Base-by-base conservation (phyloP, 2,329 filamentous ascomycete species). In the Cordyceps tenuipes region DNA sequence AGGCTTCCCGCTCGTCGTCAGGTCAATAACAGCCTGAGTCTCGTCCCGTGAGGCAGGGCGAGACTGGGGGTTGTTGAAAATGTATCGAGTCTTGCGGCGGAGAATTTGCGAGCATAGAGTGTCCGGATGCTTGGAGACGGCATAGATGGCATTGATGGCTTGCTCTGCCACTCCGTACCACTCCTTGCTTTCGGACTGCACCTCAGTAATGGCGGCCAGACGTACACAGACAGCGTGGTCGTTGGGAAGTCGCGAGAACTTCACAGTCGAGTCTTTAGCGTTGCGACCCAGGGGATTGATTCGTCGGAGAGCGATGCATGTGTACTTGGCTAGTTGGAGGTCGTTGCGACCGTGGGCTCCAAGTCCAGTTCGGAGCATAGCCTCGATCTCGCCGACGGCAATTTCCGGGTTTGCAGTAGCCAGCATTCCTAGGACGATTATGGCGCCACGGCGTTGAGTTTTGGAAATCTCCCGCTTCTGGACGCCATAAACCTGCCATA, bases 101-200 rank as follows among this genome's bases (percentile, higher is more conserved):
- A 99, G 82, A 15, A 97, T 88, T 61, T 96, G 90, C 0, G 94
- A 95, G 72, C 92, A 97, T 7, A 99, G 81, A 3, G 88, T 89
- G 70, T 99, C 94, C 0, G 94, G 94, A 70, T 97, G 92, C 71
- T 94, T 96, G 2, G 94, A 91, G 17, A 99, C 80, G 31, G 90
- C 86, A 68, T 99, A 99, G 54, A 99, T 97, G 52, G 94, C 94
- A 65, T 89, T 90, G 70, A 99, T 90, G 9, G 94, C 93, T 74
- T 99, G 94, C 71, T 99, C 95, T 21, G 94, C 92, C 48, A 97
- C 87, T 3, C 94, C 94, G 67, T 90, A 92, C 90, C 94, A 99
- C 71, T 99, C 94, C 70, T 95, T 94, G 76, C 87, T 96, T 62
- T 96, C 87, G 0, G 91, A 93, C 6, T 86, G 82, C 5, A 97